Percentiles rank a stretch among this genome's conserved stretches.
Evolutionary conservation across 2,329 filamentous ascomycete species (phyloP).

Genomic region (Xylariaceae sp.): DNA sequence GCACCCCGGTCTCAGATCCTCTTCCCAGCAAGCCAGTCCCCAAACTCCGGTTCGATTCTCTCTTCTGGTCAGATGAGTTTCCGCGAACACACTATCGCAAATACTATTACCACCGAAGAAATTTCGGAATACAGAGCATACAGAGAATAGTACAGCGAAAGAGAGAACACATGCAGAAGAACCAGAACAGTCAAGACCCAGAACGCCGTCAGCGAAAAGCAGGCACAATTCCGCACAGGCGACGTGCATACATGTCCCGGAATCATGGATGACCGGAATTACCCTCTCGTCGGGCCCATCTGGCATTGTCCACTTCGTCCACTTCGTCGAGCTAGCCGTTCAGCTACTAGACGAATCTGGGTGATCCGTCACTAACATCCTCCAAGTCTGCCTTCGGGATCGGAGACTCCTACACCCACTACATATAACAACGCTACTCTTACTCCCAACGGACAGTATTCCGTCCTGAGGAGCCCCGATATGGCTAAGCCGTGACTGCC

Average conservation of each 20-base stretch:
- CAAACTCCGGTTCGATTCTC: neutral
- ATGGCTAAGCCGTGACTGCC: slow-evolving; percentile 2
- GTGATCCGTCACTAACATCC: neutral
- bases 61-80: neutral
- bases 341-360: neutral
- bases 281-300: neutral
- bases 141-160: neutral
- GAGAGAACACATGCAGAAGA: too few relatives aligned
- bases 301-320: neutral
- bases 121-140: neutral
- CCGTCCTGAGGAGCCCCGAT: neutral
- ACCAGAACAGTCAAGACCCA: too few relatives aligned
- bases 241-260: too few relatives aligned
- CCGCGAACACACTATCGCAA: neutral
- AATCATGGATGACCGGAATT: too few relatives aligned
- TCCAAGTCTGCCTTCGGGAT: neutral
- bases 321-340: neutral
- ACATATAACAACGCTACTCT: neutral
- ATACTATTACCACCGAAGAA: neutral
- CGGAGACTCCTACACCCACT: neutral
- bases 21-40: neutral
- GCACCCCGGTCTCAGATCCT: neutral
- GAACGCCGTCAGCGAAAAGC: too few relatives aligned
- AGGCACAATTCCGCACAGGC: too few relatives aligned
- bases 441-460: neutral